These are phyloP conservation scores for Solanum tarapatanum DNA, from an alignment of 257 asterid genomes.

Conservation along the genomic window DNA sequence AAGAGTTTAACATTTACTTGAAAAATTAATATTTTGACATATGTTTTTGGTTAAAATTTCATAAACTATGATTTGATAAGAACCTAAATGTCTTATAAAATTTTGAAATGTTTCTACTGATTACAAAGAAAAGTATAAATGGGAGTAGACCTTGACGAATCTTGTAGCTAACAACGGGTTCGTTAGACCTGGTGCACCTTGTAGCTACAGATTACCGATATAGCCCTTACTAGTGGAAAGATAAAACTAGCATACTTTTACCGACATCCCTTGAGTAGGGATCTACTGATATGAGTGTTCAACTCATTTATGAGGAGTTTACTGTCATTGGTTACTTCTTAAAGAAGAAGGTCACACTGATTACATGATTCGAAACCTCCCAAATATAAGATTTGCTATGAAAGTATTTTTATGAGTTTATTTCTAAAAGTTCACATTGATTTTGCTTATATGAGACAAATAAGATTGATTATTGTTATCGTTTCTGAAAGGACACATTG, in stretches of 20 bases:
- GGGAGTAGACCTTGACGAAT: neutral
- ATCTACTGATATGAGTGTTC: neutral
- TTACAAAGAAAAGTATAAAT: no score
- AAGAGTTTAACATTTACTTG: neutral
- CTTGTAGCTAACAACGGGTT: neutral
- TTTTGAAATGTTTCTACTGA: no score
- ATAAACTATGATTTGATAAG: neutral
- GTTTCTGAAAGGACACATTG: neutral
- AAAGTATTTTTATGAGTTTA: no score
- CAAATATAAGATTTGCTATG: neutral
- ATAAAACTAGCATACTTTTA: neutral
- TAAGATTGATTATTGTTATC: neutral
- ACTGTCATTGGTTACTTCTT: neutral
- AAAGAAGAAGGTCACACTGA: neutral
- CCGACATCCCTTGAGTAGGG: neutral
- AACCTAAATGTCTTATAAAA: neutral
- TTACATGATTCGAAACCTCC: neutral
- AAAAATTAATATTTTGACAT: neutral
- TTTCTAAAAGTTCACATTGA: neutral
- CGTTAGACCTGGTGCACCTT: neutral
- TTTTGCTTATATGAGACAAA: neutral
- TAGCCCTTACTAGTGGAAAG: neutral
- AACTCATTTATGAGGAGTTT: neutral
- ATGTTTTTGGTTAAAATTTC: neutral
- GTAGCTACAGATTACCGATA: no score